Evolutionary conservation across 139 green algal genomes (phyloP), one percentile per base, ranked within the genome.

Genomic region (Closterium sp.): DNA sequence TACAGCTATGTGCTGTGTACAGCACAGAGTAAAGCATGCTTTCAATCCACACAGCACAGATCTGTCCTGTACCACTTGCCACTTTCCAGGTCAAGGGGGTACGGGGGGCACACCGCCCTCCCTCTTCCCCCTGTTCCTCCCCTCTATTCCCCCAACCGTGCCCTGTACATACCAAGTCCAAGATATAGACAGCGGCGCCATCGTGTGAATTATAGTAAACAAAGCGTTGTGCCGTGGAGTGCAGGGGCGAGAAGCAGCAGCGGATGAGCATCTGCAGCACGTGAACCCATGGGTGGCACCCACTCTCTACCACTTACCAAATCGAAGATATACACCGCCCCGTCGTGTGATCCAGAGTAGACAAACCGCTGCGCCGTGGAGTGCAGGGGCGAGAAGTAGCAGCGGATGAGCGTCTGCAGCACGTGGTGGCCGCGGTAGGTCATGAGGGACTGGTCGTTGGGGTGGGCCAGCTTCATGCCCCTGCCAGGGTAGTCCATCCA

Each of bases 211-310:
- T 98, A 21, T 95, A 94, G 95, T 99, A 99, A 55, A 99, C 96
- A 95, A 96, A 99, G 76, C 97, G 95, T 93, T 98, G 97, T 1
- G 96, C 98, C 6, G 97, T 99, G 84, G 55, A 76, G 38, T 94
- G 90, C 92, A 34, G 16, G 30, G 92, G 92, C 2, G 90, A 94
- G 88, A 97, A 99, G 96, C 99, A 99, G 12, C 96, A 95, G 4
- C 98, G 93, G 55, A 99, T 98, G 66, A 99, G 97, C 4, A 98
- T 99, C 86, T 96, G 93, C 12, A 97, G 94, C 34, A 98, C 97
- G 12, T 35, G 87, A n/a, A n/a, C n/a, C n/a, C n/a, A n/a, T n/a
- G n/a, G n/a, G n/a, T n/a, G n/a, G n/a, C n/a, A 12, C 36, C 36
- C 36, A 55, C 36, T 55, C 36, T 55, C 36, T 55, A 6, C 36